Base-by-base conservation (phyloP, 768 basidiomycete genomes). In the Hericium rajendrae region DNA sequence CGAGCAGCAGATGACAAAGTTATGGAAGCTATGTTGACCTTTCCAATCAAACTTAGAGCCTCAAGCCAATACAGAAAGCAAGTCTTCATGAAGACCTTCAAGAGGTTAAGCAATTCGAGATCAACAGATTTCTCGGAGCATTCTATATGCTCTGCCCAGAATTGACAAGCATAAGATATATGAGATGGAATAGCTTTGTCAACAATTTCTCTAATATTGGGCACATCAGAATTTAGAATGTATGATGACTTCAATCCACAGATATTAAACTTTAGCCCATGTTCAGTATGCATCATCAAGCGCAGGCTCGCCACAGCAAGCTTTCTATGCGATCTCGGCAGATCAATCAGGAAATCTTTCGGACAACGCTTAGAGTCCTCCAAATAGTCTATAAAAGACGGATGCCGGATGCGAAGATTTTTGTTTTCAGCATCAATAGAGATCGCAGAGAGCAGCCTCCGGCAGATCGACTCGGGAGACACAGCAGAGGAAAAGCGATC, bases 11-110 rank as follows among this genome's bases (percentile, higher is more conserved):
- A 2, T 55, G 65, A 51, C 48, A 57, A 24, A 48, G 59, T 63
- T 64, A n/a, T 26, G 38, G 55, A 38, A 9, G 61, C 69, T 15
- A 54, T n/a, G 11, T 52, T 10, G 10, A 65, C 50, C 13, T 60
- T 49, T 15, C 58, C 54, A 10, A 57, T 55, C 12, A 70, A 38
- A 43, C 66, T 67, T n/a, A 76, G 61, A 6, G 67, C 69, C 52
- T 76, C 76, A 10, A 76, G 54, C 74, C 74, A 76, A 54, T 66
- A 73, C 5, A 76, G 62, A 4, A 75, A 61, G 13, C 61, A 60
- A 55, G 32, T 43, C 66, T 51, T 32, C 22, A 67, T 56, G 54
- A 73, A 68, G 3, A 53, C 39, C 5, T 57, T 61, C 28, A 32
- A 32, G 28, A 32, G 10, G 68, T 26, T 2, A 63, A 53, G 5